Conservation (phyloP, 2,329 filamentous ascomycete genomes). For the Trichoderma sp. region DNA sequence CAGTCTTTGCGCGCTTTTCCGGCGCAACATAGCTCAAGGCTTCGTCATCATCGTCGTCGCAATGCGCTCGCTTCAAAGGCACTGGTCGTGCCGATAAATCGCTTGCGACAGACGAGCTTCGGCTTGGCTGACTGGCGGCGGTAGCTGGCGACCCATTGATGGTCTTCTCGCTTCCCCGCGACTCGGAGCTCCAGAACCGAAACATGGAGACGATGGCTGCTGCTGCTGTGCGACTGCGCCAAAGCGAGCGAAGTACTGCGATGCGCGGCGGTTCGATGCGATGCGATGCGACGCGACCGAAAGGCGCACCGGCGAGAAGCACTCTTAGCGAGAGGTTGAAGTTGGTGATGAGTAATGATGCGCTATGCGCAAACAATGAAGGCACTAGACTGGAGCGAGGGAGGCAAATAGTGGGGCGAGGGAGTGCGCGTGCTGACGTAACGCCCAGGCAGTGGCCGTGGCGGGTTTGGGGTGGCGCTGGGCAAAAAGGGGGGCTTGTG, state of each 20-base stretch:
- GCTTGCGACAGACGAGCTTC: slow-evolving; percentile 41
- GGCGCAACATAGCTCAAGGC: slow-evolving; percentile 35
- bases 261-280: slow-evolving; percentile 32
- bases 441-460: slow-evolving; percentile 31
- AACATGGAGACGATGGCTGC: slow-evolving; percentile 59
- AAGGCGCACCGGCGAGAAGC: slow-evolving; percentile 28
- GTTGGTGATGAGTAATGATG: slow-evolving; percentile 21
- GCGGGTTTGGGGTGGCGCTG: slow-evolving; percentile 25
- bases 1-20: slow-evolving; percentile 50
- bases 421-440: slow-evolving; percentile 42
- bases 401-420: slow-evolving; percentile 27
- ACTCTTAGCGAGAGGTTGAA: neutral
- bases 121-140: slow-evolving; percentile 37
- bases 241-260: slow-evolving; percentile 23
- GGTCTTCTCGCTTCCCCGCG: slow-evolving; percentile 59
- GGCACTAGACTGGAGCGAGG: slow-evolving; percentile 29
- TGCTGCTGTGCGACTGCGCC: slow-evolving; percentile 28
- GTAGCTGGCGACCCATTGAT: slow-evolving; percentile 50
- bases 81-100: slow-evolving; percentile 33
- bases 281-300: slow-evolving; percentile 34
- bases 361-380: slow-evolving; percentile 15
- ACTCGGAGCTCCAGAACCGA: slow-evolving; percentile 63
- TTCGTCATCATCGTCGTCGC: slow-evolving; percentile 33
- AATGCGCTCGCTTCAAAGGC: slow-evolving; percentile 41
- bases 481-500: slow-evolving; percentile 30